Conservation (phyloP, 2,329 filamentous ascomycete genomes). For the Emergomyces pasteurianus region DNA sequence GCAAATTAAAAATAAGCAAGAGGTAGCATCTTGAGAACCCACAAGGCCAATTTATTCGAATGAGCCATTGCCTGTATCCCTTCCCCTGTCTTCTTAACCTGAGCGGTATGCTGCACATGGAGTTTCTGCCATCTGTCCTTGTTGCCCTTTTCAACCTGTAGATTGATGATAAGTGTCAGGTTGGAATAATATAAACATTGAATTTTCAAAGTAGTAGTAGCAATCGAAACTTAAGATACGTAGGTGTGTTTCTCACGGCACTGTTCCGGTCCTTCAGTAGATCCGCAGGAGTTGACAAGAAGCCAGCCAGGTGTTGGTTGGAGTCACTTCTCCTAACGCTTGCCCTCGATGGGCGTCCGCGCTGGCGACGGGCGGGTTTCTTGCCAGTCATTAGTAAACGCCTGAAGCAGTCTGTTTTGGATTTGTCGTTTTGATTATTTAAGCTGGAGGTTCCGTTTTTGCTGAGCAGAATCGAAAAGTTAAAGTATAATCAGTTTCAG, state of each 20-base stretch:
- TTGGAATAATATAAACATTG: constrained; percentile 1
- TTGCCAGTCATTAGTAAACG: not conserved
- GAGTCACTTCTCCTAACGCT: not conserved
- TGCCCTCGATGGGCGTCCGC: not conserved
- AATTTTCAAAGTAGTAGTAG: not conserved
- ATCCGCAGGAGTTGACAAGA: constrained; percentile 2
- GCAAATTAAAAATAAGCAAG: not conserved
- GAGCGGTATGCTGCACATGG: constrained; percentile 8
- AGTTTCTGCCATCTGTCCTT: constrained; percentile 9
- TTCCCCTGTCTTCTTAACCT: constrained; percentile 8
- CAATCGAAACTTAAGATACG: not conserved
- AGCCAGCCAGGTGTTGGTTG: not conserved
- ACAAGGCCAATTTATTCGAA: constrained; percentile 6
- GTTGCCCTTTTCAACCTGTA: constrained; percentile 7
- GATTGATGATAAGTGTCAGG: not conserved
- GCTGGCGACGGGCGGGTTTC: not conserved
- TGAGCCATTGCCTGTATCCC: constrained; percentile 3
- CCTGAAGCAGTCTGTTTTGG: not conserved
- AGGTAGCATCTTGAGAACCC: not conserved
- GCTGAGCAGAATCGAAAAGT: not conserved
- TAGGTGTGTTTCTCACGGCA: constrained; percentile 10
- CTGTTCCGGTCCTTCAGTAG: constrained; percentile 8
- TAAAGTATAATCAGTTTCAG: not conserved
- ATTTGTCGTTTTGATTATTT: not conserved
- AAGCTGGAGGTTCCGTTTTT: not conserved